These are phyloP conservation scores for Chytriomyces sp. DNA, from an alignment of 192 early-diverging fungal species.

Conservation along the genomic window DNA sequence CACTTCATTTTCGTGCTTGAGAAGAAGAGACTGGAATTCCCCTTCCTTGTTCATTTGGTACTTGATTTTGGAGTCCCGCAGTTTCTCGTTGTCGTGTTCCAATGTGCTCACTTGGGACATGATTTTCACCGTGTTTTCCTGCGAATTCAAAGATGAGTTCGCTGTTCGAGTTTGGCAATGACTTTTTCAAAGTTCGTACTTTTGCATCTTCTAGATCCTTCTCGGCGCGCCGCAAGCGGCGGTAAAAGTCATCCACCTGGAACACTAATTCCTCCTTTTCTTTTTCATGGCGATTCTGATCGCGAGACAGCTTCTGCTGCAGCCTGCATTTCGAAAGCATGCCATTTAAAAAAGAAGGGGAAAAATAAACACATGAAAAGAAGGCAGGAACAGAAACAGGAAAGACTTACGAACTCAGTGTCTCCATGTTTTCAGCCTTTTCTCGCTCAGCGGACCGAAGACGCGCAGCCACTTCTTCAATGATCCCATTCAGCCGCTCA, in stretches of 20 bases:
- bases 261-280: constrained; percentile 50
- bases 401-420: constrained; percentile 38
- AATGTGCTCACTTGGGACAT: constrained; percentile 40
- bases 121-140: constrained; percentile 45
- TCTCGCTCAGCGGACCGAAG: constrained; percentile 48
- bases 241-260: constrained; percentile 46
- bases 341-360: background rate
- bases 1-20: constrained; percentile 41
- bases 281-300: constrained; percentile 52
- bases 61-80: constrained; percentile 30
- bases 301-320: constrained; percentile 48
- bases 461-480: constrained; percentile 52
- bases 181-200: constrained; percentile 5
- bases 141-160: background rate
- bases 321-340: constrained; percentile 21
- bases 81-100: constrained; percentile 48
- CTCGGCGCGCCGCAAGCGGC: constrained; percentile 49
- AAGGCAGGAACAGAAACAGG: background rate
- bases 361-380: background rate
- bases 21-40: constrained; percentile 26
- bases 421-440: constrained; percentile 36
- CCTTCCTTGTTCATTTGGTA: constrained; percentile 27
- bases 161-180: background rate
- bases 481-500: constrained; percentile 46
- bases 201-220: constrained; percentile 55